Conservation (phyloP, 2,329 filamentous ascomycete genomes). For the Aspergillus fijiensis region DNA sequence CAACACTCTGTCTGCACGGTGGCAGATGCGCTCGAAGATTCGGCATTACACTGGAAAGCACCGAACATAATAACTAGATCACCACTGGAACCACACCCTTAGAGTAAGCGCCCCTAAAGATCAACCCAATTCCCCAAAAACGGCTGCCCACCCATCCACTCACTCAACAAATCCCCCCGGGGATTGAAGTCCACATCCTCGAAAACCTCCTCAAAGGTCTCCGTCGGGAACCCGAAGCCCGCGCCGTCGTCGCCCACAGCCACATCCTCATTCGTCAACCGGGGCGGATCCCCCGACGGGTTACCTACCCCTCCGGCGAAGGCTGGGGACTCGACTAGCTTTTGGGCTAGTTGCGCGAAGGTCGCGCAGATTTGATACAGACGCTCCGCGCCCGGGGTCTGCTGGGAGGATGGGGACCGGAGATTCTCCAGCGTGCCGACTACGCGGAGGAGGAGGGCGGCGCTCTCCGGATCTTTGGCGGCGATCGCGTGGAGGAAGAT, state of each 20-base stretch:
- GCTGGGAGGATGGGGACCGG: conserved; percentile 1
- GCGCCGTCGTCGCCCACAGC: neutral
- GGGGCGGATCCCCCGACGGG: neutral
- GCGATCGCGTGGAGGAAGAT: conserved; percentile 23
- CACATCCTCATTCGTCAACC: neutral
- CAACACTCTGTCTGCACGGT: too few species aligned
- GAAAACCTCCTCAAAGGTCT: neutral
- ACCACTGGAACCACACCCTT: too few species aligned
- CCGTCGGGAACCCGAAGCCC: neutral
- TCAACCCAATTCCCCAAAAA: conserved; percentile 4
- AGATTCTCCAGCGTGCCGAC: conserved; percentile 10
- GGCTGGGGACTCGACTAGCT: conserved; percentile 4
- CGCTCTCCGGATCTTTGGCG: conserved; percentile 15
- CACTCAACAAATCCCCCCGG: neutral
- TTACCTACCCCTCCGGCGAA: neutral
- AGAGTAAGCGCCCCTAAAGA: neutral
- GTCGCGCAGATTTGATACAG: conserved; percentile 17
- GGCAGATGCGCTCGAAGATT: too few species aligned
- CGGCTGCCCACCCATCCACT: neutral
- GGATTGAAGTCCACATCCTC: neutral
- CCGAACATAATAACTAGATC: too few species aligned
- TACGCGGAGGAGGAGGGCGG: conserved; percentile 20
- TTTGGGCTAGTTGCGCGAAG: conserved; percentile 11
- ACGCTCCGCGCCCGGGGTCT: conserved; percentile 4
- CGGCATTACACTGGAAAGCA: too few species aligned